Conservation (phyloP, 257 asterid species). For the Nicotiana undulata region DNA sequence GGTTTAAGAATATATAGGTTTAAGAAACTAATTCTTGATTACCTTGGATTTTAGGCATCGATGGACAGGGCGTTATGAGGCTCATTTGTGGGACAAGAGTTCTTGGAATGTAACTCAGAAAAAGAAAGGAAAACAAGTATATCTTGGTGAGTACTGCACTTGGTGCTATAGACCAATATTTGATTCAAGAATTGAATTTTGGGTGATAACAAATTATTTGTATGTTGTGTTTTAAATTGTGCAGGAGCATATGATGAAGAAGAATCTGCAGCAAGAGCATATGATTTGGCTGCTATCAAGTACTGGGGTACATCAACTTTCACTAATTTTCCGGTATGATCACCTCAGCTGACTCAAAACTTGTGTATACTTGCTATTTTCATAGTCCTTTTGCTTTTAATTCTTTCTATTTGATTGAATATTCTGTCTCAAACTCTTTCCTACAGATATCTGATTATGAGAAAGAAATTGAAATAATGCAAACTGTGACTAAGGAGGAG, state of each 20-base stretch:
- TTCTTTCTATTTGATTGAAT: neutral
- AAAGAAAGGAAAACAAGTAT: conserved; percentile 86
- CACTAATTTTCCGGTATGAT: conserved; percentile 67
- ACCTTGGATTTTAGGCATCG: conserved; percentile 40
- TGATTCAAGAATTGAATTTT: neutral
- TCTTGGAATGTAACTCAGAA: conserved; percentile 81
- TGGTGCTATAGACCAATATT: neutral
- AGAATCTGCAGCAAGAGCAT: conserved; percentile 87
- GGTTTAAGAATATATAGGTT: neutral
- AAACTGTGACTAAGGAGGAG: conserved; percentile 55
- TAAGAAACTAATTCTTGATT: neutral
- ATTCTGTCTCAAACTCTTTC: neutral
- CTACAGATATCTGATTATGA: conserved; percentile 48
- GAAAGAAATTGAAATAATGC: conserved; percentile 57
- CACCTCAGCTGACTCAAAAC: neutral
- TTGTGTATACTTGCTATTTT: neutral
- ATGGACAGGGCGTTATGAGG: conserved; percentile 82
- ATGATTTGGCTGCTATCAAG: conserved; percentile 80
- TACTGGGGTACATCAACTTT: conserved; percentile 74
- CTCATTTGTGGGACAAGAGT: conserved; percentile 85
- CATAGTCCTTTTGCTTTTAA: neutral
- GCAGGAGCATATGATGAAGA: conserved; percentile 81
- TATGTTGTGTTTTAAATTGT: neutral
- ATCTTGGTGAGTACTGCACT: conserved; percentile 52
- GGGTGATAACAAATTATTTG: neutral